These are phyloP conservation scores for Dendrocalamus sinicus DNA, from an alignment of 176 grass and related monocot species.

Conservation along the genomic window DNA sequence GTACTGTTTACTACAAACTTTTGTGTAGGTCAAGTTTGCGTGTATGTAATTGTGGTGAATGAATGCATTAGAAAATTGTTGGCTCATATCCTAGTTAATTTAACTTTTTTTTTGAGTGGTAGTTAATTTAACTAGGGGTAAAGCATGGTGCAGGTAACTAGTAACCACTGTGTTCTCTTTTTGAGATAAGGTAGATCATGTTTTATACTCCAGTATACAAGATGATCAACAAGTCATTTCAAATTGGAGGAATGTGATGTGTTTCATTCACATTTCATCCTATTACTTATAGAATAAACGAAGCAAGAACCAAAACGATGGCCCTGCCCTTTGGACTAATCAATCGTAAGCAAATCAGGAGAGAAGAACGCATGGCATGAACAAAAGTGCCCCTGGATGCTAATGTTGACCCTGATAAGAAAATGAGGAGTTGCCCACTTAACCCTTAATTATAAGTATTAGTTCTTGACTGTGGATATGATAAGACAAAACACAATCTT, in stretches of 20 bases:
- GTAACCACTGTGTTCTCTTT: no score
- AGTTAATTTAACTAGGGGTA: no score
- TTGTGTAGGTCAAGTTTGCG: slow-evolving; percentile 40
- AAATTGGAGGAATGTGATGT: slow-evolving; percentile 39
- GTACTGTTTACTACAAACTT: slow-evolving; percentile 30
- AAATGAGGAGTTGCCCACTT: slow-evolving; percentile 31
- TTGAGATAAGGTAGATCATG: no score
- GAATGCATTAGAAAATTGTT: not conserved
- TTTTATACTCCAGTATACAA: not conserved
- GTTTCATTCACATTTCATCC: slow-evolving; percentile 40
- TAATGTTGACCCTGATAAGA: slow-evolving; percentile 49
- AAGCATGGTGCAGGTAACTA: no score
- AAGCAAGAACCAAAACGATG: slow-evolving; percentile 35
- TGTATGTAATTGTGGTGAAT: not conserved
- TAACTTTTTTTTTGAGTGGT: no score
- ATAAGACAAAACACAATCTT: slow-evolving; percentile 35
- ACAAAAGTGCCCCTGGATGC: slow-evolving; percentile 46
- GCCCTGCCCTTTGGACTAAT: not conserved
- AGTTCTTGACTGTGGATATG: slow-evolving; percentile 14
- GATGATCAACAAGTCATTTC: slow-evolving; percentile 19
- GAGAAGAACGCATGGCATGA: slow-evolving; percentile 38
- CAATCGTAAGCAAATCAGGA: slow-evolving; percentile 3
- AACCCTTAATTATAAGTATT: slow-evolving; percentile 19
- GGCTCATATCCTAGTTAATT: not conserved
- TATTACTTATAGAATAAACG: slow-evolving; percentile 15